Conservation (phyloP, 345 rosid species). For the Salix koriyanagi region DNA sequence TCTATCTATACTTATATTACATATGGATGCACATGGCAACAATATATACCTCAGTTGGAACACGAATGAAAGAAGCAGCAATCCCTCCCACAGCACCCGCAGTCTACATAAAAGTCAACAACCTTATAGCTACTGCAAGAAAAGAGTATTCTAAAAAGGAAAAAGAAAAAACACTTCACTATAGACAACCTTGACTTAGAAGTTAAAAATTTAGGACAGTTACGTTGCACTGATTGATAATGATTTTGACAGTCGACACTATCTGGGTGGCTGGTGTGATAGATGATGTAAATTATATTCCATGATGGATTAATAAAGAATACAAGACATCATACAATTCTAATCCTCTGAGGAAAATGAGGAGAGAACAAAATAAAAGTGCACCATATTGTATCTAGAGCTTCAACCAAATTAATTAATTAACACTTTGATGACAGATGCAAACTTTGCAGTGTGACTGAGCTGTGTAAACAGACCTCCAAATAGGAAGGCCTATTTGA, state of each 20-base stretch:
- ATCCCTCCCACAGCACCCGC: constrained; percentile 95
- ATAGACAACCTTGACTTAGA: too few relatives aligned
- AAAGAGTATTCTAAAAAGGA: constrained; percentile 6
- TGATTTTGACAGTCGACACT: too few relatives aligned
- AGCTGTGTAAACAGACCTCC: neutral
- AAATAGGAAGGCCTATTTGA: constrained; percentile 3
- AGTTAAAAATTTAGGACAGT: too few relatives aligned
- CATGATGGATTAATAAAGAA: neutral
- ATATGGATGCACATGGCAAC: neutral
- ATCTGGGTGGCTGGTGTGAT: neutral
- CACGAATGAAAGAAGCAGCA: constrained; percentile 90
- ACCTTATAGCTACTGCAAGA: constrained; percentile 3
- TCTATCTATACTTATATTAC: too few relatives aligned
- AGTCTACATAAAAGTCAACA: constrained; percentile 43
- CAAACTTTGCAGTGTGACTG: neutral
- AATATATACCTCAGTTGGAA: constrained; percentile 78
- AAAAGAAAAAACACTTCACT: neutral
- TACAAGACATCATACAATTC: neutral
- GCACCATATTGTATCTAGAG: neutral
- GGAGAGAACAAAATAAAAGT: neutral
- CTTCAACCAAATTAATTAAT: neutral
- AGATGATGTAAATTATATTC: neutral
- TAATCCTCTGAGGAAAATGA: neutral
- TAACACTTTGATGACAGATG: neutral
- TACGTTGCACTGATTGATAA: too few relatives aligned